Evolutionary conservation across 257 asterid species (phyloP), one percentile per base, ranked within the genome.

Genomic region (Henckelia pumila): DNA sequence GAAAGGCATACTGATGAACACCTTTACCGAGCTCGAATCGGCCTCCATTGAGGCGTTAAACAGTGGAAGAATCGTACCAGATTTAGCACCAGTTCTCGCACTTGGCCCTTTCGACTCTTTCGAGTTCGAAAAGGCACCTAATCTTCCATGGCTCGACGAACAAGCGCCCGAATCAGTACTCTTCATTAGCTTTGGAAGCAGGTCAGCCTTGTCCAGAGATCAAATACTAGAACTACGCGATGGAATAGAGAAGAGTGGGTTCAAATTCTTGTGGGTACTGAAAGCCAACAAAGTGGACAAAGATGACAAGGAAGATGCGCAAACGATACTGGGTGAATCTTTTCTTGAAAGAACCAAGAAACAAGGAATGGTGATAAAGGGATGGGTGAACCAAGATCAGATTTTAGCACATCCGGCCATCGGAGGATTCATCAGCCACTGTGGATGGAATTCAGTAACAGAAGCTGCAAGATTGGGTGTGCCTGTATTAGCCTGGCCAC

Each of bases 401-500:
- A 67, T 82, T 32, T 30, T 82, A 53, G 78, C 75, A 0, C 85
- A 82, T 26, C 77, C 79, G 7, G 67, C 79, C 1, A 19, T 79
- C 0, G 85, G 87, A 52, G 87, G 81, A 17, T 82, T 79, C 10
- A 65, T 82, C 13, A 79, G 77, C 72, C 87, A 79, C 0, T 77
- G 85, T 19, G 87, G 84, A 13, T 82, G 85, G 87, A 80, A 82
- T 13, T 82, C 85, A 0, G 79, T 79, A 56, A 66, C 69, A 7
- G 87, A 82, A 50, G 84, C 87, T 4, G 81, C 81, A 2, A 66
- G 63, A 20, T 3, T 71, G 13, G 84, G 87, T 59, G 84, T 79
- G 67, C 84, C 82, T n/a, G 28, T 82, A 11, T 23, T 82, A 72
- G 82, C 76, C 17, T 82, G 87, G 87, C 83, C 87, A 22, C 71